Evolutionary conservation across 768 basidiomycete species (phyloP).

Genomic region (Pleurotus eryngii): DNA sequence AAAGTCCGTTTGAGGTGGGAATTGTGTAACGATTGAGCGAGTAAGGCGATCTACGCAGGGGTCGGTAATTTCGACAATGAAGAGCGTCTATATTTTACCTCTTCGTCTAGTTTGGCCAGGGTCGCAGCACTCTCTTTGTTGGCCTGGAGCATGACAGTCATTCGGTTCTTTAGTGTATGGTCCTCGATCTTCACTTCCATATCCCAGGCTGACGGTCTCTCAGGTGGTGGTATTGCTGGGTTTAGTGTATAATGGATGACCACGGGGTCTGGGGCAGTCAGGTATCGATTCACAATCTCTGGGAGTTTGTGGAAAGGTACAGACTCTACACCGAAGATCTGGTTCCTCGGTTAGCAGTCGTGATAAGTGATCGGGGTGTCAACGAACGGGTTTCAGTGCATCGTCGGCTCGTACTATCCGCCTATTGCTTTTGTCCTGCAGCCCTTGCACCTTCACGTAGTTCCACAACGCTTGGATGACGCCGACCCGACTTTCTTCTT

Average conservation of each 20-base stretch:
- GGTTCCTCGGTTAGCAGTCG: background rate
- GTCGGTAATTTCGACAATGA: background rate
- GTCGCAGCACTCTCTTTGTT: constrained; percentile 69
- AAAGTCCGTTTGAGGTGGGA: constrained; percentile 86
- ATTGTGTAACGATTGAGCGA: constrained; percentile 83
- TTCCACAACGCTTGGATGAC: constrained; percentile 87
- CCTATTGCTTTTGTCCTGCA: constrained; percentile 82
- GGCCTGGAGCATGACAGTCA: constrained; percentile 66
- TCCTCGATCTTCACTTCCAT: constrained; percentile 90
- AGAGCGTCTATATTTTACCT: constrained; percentile 42
- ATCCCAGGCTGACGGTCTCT: constrained; percentile 78
- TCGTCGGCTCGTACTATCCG: constrained; percentile 69
- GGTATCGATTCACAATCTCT: constrained; percentile 78
- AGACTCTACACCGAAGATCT: constrained; percentile 73
- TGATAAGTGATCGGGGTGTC: background rate
- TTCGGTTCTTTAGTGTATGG: constrained; percentile 62
- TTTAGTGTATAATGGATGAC: constrained; percentile 75
- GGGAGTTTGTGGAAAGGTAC: constrained; percentile 79
- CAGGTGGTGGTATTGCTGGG: constrained; percentile 58
- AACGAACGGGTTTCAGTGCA: constrained; percentile 55
- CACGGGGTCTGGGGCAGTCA: constrained; percentile 76
- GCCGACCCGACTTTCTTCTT: constrained; percentile 81
- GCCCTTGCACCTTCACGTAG: constrained; percentile 79
- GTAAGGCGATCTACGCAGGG: constrained; percentile 63
- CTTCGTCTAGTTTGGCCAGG: constrained; percentile 78